Evolutionary conservation across 768 basidiomycete genomes (phyloP).

Genomic region (Rhodotorula babjevae): DNA sequence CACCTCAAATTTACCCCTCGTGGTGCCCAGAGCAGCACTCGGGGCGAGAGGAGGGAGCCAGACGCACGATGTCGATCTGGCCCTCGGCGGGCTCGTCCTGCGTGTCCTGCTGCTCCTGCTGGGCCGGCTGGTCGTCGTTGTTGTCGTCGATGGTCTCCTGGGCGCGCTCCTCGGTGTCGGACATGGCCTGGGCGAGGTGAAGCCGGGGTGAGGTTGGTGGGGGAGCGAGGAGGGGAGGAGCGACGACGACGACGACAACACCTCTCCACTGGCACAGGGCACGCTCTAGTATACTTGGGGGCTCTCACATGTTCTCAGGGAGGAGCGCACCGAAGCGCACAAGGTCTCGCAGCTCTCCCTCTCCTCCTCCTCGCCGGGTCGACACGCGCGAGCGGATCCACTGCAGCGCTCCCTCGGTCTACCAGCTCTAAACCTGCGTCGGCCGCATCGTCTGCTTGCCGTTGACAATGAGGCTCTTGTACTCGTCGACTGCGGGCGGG

Average conservation of each 20-base stretch:
- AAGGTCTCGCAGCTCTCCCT: too few species aligned
- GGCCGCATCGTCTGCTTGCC: constrained; percentile 32
- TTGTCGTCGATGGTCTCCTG: background rate
- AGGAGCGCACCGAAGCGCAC: too few species aligned
- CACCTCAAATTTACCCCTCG: too few species aligned
- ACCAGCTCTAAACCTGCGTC: constrained; percentile 10
- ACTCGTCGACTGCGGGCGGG: constrained; percentile 12
- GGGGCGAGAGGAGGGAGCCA: background rate
- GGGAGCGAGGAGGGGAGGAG: background rate
- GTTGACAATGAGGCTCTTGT: constrained; percentile 39
- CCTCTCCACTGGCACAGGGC: too few species aligned
- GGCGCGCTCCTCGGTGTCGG: constrained; percentile 5
- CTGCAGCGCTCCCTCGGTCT: background rate
- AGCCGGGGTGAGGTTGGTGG: background rate
- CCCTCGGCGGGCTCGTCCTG: background rate
- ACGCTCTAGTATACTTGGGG: too few species aligned
- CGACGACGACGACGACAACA: too few species aligned
- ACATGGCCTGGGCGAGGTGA: background rate
- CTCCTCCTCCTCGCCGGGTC: too few species aligned
- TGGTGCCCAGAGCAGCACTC: too few species aligned
- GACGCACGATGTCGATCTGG: background rate
- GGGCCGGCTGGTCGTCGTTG: background rate
- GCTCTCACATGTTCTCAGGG: too few species aligned
- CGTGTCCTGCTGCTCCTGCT: background rate
- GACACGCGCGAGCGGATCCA: background rate